Percentiles rank a stretch among this genome's conserved stretches.
Conservation (phyloP, 2,329 filamentous ascomycete genomes). For the Escovopsis sp. region DNA sequence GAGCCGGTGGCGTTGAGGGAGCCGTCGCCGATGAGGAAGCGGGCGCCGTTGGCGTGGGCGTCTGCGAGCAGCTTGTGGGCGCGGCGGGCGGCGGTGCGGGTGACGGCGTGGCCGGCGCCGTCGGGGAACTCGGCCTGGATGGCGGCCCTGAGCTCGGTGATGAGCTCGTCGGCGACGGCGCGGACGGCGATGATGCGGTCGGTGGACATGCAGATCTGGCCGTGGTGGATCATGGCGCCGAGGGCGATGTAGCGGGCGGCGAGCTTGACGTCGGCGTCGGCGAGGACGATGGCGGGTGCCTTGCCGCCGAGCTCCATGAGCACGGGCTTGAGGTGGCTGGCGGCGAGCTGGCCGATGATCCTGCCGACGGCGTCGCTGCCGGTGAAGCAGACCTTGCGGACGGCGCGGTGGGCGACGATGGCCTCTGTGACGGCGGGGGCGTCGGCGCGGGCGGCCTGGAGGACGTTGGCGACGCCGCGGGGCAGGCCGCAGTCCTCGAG, state of each 20-base stretch:
- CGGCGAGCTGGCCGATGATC: slow-evolving; percentile 22
- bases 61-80: slow-evolving; percentile 22
- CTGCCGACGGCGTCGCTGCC: slow-evolving; percentile 27
- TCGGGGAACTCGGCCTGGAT: background rate
- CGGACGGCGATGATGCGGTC: slow-evolving; percentile 36
- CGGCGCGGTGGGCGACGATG: slow-evolving; percentile 20
- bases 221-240: slow-evolving; percentile 21
- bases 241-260: slow-evolving; percentile 17
- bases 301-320: slow-evolving; percentile 36
- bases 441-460: slow-evolving; percentile 18
- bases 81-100: background rate
- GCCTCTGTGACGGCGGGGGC: slow-evolving; percentile 19
- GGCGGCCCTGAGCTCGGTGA: background rate
- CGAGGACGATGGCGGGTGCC: slow-evolving; percentile 25
- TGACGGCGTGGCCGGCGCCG: background rate
- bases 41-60: slow-evolving; percentile 49
- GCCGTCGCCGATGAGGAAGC: slow-evolving; percentile 21
- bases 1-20: background rate
- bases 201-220: slow-evolving; percentile 60
- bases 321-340: slow-evolving; percentile 26
- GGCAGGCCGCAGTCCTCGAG: slow-evolving; percentile 28
- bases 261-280: slow-evolving; percentile 29
- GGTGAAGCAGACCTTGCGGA: slow-evolving; percentile 30
- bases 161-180: background rate
- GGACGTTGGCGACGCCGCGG: slow-evolving; percentile 23